Evolutionary conservation across 176 grass and related monocot genomes (phyloP).

Genomic region (Oryza brachyantha): DNA sequence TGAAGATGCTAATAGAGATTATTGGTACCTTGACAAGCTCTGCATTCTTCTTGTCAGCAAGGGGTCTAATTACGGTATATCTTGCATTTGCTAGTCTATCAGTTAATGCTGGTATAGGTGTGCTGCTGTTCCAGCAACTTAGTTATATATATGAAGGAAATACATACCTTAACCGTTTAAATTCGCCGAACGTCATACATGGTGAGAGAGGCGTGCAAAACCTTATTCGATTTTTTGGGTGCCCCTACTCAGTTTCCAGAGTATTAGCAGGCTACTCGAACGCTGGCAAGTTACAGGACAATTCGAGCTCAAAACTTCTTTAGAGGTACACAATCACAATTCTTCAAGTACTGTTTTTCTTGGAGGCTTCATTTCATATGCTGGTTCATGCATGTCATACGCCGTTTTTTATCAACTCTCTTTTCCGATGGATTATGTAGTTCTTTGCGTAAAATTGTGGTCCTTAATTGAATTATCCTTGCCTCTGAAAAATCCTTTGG

Average conservation of each 20-base stretch:
- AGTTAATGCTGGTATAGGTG: slow-evolving; percentile 72
- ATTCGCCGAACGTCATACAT: slow-evolving; percentile 43
- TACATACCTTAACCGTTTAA: slow-evolving; percentile 74
- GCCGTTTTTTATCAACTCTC: neutral
- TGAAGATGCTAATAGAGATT: slow-evolving; percentile 47
- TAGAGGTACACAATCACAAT: slow-evolving; percentile 32
- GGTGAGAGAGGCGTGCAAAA: slow-evolving; percentile 76
- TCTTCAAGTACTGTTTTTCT: slow-evolving; percentile 7
- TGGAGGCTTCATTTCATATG: neutral
- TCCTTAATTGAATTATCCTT: neutral
- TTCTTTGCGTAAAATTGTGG: neutral
- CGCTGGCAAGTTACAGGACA: slow-evolving; percentile 55
- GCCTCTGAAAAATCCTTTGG: neutral
- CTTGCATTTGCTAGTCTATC: slow-evolving; percentile 85
- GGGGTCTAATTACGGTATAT: slow-evolving; percentile 85
- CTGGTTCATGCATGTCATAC: neutral
- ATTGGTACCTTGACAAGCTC: slow-evolving; percentile 55
- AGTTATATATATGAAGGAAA: slow-evolving; percentile 86
- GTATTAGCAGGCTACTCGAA: slow-evolving; percentile 50
- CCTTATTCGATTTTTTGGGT: slow-evolving; percentile 75
- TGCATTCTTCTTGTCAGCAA: slow-evolving; percentile 70
- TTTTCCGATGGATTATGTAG: neutral
- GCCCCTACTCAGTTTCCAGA: slow-evolving; percentile 63
- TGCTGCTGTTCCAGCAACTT: slow-evolving; percentile 89
- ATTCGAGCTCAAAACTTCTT: slow-evolving; percentile 70